These are phyloP conservation scores for Geum urbanum DNA, from an alignment of 306 rosid species.

Conservation along the genomic window DNA sequence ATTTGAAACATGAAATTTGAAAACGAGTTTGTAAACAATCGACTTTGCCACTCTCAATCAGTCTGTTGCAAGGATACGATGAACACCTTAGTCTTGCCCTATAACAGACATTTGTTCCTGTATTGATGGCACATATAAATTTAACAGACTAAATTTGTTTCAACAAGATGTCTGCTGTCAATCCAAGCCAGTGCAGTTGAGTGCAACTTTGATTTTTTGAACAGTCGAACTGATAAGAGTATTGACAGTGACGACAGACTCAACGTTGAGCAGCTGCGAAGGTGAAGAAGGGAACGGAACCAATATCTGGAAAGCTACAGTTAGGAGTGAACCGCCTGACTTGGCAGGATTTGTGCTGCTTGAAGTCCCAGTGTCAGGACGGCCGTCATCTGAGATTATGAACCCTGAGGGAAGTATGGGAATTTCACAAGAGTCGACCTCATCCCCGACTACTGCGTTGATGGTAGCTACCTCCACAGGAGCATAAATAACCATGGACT, in stretches of 20 bases:
- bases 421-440: conserved; percentile 33
- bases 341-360: neutral
- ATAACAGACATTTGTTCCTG: neutral
- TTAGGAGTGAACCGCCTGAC: conserved; percentile 47
- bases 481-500: conserved; percentile 43
- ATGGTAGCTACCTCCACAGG: conserved; percentile 37
- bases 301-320: conserved; percentile 47
- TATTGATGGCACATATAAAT: neutral
- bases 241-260: conserved; percentile 35
- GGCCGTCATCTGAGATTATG: conserved; percentile 45
- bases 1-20: neutral
- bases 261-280: conserved; percentile 23
- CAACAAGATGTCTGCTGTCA: conserved; percentile 1
- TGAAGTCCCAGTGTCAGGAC: conserved; percentile 2
- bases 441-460: conserved; percentile 25
- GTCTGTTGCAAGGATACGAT: neutral
- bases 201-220: conserved; percentile 42
- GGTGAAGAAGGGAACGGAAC: conserved; percentile 1
- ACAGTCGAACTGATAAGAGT: conserved; percentile 36
- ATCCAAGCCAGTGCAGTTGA: conserved; percentile 33
- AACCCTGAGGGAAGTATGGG: conserved; percentile 67
- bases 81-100: neutral
- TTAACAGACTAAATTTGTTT: neutral
- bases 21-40: neutral
- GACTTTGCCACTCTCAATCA: neutral